Base-by-base conservation (phyloP, 1,139 yeast genomes). In the Pichia sp. region DNA sequence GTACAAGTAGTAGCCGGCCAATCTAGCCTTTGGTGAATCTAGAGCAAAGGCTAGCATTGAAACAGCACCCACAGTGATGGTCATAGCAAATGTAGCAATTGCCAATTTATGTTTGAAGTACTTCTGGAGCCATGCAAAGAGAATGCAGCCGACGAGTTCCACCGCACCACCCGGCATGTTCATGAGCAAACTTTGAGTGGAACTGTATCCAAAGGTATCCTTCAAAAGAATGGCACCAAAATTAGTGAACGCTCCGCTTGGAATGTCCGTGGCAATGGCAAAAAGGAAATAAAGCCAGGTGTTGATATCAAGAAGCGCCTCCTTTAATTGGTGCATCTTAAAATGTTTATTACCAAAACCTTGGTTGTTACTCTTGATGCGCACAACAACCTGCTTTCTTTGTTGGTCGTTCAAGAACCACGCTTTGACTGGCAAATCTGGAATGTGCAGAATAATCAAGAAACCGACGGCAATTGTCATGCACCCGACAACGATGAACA, bases 31-130 rank as follows among this genome's bases (percentile, higher is more conserved):
- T 26, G 69, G 69, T 23, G 67, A 57, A 7, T 62, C 55, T 0
- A 59, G 47, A 36, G 77, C 76, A 66, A 78, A 81, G 0, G 81
- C 83, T 49, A 81, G 66, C 73, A 82, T 64, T 62, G 80, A 74
- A 50, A 73, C 67, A 3, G 77, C 77, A 34, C 71, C 63, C 15
- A 77, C 57, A 26, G 74, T 68, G 11, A 80, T 50, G 6, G 64
- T 60, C 44, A 74, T 72, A 4, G 77, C 74, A 31, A 74, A 53
- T n/a, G 74, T 62, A n/a, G 82, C 78, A 70, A 79, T 72, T 7
- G 72, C 63, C 60, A 80, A 58, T 59, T 80, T 72, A 53, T 74
- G 71, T 53, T 67, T 64, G 56, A 67, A 65, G 51, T 65, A 67
- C 30, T 53, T 56, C 36, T 61, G 62, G 11, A 60, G 36, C 50